Percentiles rank a stretch among this genome's conserved stretches.
These are phyloP conservation scores for Phytopythium oedochilum DNA, from an alignment of 352 stramenopile species.

Conservation along the genomic window DNA sequence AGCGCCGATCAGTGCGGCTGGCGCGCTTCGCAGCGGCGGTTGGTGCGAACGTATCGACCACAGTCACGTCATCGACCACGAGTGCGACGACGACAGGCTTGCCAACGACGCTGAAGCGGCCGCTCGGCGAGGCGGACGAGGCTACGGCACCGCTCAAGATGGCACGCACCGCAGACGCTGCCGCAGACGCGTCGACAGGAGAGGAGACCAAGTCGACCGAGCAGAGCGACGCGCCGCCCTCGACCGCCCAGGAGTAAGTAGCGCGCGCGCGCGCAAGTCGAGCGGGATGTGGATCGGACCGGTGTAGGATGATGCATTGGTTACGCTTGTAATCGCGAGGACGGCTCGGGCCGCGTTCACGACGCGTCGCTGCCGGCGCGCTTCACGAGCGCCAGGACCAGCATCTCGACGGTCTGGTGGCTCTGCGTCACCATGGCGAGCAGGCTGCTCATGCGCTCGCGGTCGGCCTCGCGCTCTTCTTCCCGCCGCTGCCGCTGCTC, in stretches of 20 bases:
- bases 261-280: neutral
- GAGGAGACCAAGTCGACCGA: neutral
- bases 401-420: constrained; percentile 5
- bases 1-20: constrained; percentile 2
- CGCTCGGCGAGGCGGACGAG: constrained; percentile 3
- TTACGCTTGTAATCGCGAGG: neutral
- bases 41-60: neutral
- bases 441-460: neutral
- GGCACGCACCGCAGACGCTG: constrained; percentile 1
- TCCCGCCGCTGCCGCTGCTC: constrained; percentile 1
- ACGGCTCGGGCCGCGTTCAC: neutral
- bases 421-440: constrained; percentile 3
- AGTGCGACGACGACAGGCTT: neutral
- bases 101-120: neutral
- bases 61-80: neutral
- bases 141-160: constrained; percentile 2
- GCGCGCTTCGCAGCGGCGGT: constrained; percentile 3
- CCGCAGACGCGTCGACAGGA: neutral
- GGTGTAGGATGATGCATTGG: no score
- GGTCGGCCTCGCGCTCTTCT: constrained; percentile 1
- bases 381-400: constrained; percentile 2
- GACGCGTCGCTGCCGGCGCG: neutral
- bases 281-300: neutral
- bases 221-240: neutral
- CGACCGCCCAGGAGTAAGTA: neutral